Conservation (phyloP, 2,329 filamentous ascomycete species). For the Fusarium scirpi region DNA sequence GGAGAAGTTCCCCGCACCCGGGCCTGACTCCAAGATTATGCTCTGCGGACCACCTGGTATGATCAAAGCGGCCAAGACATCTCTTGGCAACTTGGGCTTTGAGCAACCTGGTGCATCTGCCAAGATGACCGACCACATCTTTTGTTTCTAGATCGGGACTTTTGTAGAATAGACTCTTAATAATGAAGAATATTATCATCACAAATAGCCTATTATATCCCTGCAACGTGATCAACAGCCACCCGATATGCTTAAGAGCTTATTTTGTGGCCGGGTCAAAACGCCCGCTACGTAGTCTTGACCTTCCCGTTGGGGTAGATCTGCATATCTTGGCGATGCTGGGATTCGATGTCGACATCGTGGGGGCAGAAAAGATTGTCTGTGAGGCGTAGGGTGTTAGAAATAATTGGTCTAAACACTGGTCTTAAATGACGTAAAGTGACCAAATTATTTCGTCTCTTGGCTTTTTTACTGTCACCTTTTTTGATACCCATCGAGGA, state of each 20-base stretch:
- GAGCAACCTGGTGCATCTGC: slow-evolving; percentile 61
- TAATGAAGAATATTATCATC: neutral
- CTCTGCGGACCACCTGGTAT: slow-evolving; percentile 72
- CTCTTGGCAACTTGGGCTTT: slow-evolving; percentile 62
- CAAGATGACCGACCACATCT: slow-evolving; percentile 68
- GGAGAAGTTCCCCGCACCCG: slow-evolving; percentile 61
- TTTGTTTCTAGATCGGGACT: slow-evolving; percentile 59
- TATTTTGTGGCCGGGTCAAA: slow-evolving; percentile 26
- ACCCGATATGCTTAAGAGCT: slow-evolving; percentile 33
- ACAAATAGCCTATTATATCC: slow-evolving; percentile 1
- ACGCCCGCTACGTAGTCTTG: slow-evolving; percentile 4
- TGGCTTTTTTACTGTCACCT: neutral
- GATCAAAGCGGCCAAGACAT: slow-evolving; percentile 68
- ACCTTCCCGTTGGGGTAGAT: slow-evolving; percentile 40
- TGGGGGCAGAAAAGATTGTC: neutral
- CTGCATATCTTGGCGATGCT: slow-evolving; percentile 21
- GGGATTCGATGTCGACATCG: slow-evolving; percentile 37
- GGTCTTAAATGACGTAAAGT: fast-evolving
- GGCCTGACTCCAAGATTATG: slow-evolving; percentile 63
- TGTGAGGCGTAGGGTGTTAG: neutral
- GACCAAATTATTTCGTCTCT: neutral
- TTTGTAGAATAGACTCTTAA: slow-evolving; percentile 1
- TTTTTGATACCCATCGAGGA: neutral
- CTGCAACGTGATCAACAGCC: slow-evolving; percentile 7
- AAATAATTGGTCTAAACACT: neutral